These are phyloP conservation scores for Aspergillus texensis DNA, from an alignment of 2,329 filamentous ascomycete genomes.

Conservation along the genomic window DNA sequence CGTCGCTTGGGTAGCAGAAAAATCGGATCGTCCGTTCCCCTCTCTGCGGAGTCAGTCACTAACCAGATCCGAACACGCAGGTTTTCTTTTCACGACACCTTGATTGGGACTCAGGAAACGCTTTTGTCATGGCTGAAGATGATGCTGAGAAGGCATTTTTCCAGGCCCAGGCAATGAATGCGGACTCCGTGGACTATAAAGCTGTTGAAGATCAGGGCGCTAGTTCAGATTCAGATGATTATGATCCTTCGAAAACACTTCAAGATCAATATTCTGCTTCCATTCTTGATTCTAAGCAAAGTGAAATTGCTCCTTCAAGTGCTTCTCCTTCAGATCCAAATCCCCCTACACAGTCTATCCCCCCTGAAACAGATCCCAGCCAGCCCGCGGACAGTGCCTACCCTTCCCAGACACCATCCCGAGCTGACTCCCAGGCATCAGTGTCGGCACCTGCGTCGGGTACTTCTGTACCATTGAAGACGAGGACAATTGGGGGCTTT, in stretches of 20 bases:
- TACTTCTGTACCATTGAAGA: constrained; percentile 43
- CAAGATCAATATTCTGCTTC: constrained; percentile 43
- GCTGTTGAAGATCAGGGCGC: constrained; percentile 56
- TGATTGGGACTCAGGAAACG: constrained; percentile 18
- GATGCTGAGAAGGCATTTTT: constrained; percentile 58
- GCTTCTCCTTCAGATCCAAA: constrained; percentile 25
- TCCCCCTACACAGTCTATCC: constrained; percentile 24
- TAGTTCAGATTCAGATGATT: constrained; percentile 59
- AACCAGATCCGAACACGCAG: constrained; percentile 6
- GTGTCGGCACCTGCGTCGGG: constrained; percentile 33
- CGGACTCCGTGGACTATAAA: constrained; percentile 41
- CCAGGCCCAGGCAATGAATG: constrained; percentile 50
- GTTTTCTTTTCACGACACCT: constrained; percentile 3
- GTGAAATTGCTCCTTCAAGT: constrained; percentile 32
- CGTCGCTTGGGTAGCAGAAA: background rate
- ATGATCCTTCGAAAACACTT: constrained; percentile 54
- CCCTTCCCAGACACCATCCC: constrained; percentile 37
- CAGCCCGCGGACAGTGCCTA: constrained; percentile 30
- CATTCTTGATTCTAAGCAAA: constrained; percentile 34
- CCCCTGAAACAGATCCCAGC: constrained; percentile 33
- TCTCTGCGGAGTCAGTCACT: constrained; percentile 2
- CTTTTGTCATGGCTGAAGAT: constrained; percentile 53
- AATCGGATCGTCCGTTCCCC: background rate
- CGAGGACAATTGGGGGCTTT: constrained; percentile 63
- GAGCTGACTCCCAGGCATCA: constrained; percentile 38